These are phyloP conservation scores for Coleophoma cylindrospora DNA, from an alignment of 2,329 filamentous ascomycete species.

Conservation along the genomic window DNA sequence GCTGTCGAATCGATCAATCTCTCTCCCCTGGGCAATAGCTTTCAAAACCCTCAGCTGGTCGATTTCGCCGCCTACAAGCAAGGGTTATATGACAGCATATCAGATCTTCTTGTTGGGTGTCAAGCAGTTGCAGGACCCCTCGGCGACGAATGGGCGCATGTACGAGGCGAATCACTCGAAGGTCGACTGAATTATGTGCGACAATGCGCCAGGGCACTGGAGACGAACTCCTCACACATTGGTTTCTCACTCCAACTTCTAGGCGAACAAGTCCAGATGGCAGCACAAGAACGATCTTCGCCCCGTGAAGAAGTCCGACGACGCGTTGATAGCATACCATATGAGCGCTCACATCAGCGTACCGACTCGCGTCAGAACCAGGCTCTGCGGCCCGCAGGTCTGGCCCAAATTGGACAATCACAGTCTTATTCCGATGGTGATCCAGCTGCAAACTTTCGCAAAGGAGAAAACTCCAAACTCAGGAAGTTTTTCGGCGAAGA, in stretches of 20 bases:
- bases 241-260: slow-evolving; percentile 84
- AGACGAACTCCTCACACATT: slow-evolving; percentile 82
- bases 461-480: slow-evolving; percentile 59
- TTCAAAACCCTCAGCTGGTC: slow-evolving; percentile 77
- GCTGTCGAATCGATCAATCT: slow-evolving; percentile 91
- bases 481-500: slow-evolving; percentile 64
- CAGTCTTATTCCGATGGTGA: slow-evolving; percentile 58
- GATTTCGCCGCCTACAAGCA: slow-evolving; percentile 93
- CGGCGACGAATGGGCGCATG: slow-evolving; percentile 91
- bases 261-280: slow-evolving; percentile 69
- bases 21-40: slow-evolving; percentile 68
- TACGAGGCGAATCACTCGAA: slow-evolving; percentile 85
- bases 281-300: slow-evolving; percentile 35
- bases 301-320: slow-evolving; percentile 33
- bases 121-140: slow-evolving; percentile 89
- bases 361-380: slow-evolving; percentile 43
- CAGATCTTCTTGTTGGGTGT: slow-evolving; percentile 80
- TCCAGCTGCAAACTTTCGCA: slow-evolving; percentile 45
- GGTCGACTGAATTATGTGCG: slow-evolving; percentile 78
- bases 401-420: slow-evolving; percentile 29
- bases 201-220: slow-evolving; percentile 71
- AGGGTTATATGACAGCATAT: slow-evolving; percentile 86
- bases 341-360: slow-evolving; percentile 49
- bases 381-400: slow-evolving; percentile 15
- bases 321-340: slow-evolving; percentile 53